Evolutionary conservation across 441 rosid genomes (phyloP).

Genomic region (Brassica balearica): DNA sequence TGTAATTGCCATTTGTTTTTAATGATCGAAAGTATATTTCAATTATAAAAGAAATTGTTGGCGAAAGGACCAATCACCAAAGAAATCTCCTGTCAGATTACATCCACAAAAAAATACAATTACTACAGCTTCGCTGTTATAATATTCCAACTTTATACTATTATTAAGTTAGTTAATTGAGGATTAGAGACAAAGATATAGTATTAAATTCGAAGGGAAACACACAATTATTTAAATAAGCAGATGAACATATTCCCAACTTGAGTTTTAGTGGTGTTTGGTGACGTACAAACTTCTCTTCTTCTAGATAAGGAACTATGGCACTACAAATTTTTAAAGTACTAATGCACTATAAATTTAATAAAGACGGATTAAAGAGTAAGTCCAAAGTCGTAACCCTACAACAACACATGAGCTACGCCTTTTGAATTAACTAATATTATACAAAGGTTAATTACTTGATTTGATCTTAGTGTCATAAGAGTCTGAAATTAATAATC

Average conservation of each 20-base stretch:
- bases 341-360: background rate
- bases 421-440: constrained; percentile 3
- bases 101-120: constrained; percentile 39
- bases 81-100: constrained; percentile 18
- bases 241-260: constrained; percentile 35
- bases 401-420: constrained; percentile 36
- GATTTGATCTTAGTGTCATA: constrained; percentile 11
- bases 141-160: constrained; percentile 42
- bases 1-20: constrained; percentile 33
- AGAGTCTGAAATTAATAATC: too few species aligned
- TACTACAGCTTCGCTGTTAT: constrained; percentile 11
- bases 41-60: constrained; percentile 37
- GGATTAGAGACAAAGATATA: constrained; percentile 29
- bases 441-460: constrained; percentile 13
- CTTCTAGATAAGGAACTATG: constrained; percentile 44
- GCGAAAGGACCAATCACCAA: constrained; percentile 36
- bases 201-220: constrained; percentile 17
- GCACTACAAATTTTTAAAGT: constrained; percentile 12
- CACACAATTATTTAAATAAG: constrained; percentile 11
- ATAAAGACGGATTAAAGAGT: constrained; percentile 12
- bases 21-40: background rate
- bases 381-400: constrained; percentile 35
- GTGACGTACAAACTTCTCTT: constrained; percentile 39
- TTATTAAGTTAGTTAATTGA: constrained; percentile 33
- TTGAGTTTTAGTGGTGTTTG: constrained; percentile 39